Percentiles rank a stretch among this genome's conserved stretches.
These are phyloP conservation scores for Sporobolomyces roseus DNA, from an alignment of 768 basidiomycete genomes.

Conservation along the genomic window DNA sequence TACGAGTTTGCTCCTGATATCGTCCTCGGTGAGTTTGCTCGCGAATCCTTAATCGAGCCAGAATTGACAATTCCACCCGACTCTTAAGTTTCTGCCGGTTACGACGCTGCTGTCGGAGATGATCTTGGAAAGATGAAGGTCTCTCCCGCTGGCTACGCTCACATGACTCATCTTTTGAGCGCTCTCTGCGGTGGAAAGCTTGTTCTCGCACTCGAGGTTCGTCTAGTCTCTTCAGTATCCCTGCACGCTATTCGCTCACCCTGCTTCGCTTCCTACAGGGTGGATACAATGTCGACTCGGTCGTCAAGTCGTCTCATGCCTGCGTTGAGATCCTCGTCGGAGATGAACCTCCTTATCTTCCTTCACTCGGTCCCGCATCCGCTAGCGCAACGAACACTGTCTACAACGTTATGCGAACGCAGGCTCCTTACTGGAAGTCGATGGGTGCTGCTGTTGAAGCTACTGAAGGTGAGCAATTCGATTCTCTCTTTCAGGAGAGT, in stretches of 20 bases:
- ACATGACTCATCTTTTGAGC: slow-evolving; percentile 97
- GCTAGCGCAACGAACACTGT: slow-evolving; percentile 83
- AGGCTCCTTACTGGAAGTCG: slow-evolving; percentile 86
- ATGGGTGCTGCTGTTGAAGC: slow-evolving; percentile 80
- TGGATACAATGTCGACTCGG: slow-evolving; percentile 87
- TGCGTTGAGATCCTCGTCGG: slow-evolving; percentile 86
- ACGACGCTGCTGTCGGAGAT: slow-evolving; percentile 93
- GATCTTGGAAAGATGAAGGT: slow-evolving; percentile 86
- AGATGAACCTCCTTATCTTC: slow-evolving; percentile 71
- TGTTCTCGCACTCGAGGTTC: slow-evolving; percentile 88
- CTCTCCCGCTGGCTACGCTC: slow-evolving; percentile 86
- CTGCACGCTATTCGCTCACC: too few species aligned
- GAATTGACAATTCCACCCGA: too few species aligned
- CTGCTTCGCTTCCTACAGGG: slow-evolving; percentile 57
- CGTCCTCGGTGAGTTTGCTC: slow-evolving; percentile 73
- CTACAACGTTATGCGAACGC: slow-evolving; percentile 78
- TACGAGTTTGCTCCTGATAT: slow-evolving; percentile 94
- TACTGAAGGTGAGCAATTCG: slow-evolving; percentile 59
- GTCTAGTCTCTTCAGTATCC: slow-evolving; percentile 20
- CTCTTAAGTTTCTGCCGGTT: slow-evolving; percentile 89
- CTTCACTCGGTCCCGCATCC: slow-evolving; percentile 63
- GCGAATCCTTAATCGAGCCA: neutral
- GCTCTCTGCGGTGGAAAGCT: slow-evolving; percentile 81
- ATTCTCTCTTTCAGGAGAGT: neutral
- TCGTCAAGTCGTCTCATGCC: slow-evolving; percentile 78